Percentiles rank a stretch among this genome's conserved stretches.
Conservation (phyloP, 1,284 basidiomycete species). For the Fomes fomentarius region DNA sequence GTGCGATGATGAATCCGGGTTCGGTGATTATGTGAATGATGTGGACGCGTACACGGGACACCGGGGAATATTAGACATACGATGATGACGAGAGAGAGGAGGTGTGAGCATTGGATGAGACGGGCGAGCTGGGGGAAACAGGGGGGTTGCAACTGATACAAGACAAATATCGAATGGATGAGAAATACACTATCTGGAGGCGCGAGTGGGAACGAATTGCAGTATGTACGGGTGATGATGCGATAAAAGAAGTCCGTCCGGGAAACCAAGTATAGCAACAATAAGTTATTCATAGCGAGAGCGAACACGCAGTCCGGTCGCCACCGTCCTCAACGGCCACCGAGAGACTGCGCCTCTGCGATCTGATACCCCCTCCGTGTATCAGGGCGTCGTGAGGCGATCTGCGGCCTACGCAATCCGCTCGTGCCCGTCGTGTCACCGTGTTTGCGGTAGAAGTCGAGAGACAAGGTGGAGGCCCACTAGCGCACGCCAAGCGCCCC, state of each 20-base stretch:
- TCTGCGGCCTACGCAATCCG: not conserved
- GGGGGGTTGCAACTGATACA: conserved; percentile 2
- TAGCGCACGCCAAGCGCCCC: no score
- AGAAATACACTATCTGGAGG: not conserved
- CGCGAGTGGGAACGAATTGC: not conserved
- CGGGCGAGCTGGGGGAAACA: not conserved
- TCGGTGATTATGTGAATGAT: no score
- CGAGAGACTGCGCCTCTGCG: not conserved
- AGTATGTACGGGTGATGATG: conserved; percentile 1
- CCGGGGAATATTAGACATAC: not conserved
- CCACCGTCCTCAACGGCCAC: not conserved
- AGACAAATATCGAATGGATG: not conserved
- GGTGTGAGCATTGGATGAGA: no score
- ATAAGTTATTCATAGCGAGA: conserved; percentile 1
- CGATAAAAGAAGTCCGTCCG: conserved; percentile 1
- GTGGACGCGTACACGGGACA: no score
- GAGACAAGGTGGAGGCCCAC: not conserved
- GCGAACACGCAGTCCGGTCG: not conserved
- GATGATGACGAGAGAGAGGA: not conserved
- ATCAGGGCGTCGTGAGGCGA: not conserved
- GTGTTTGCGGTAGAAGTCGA: not conserved
- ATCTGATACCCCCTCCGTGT: not conserved
- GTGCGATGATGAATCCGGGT: no score
- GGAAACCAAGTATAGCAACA: not conserved
- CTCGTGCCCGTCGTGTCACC: not conserved